These are phyloP conservation scores for Stagonosporopsis rhizophila DNA, from an alignment of 2,329 filamentous ascomycete genomes.

Conservation along the genomic window DNA sequence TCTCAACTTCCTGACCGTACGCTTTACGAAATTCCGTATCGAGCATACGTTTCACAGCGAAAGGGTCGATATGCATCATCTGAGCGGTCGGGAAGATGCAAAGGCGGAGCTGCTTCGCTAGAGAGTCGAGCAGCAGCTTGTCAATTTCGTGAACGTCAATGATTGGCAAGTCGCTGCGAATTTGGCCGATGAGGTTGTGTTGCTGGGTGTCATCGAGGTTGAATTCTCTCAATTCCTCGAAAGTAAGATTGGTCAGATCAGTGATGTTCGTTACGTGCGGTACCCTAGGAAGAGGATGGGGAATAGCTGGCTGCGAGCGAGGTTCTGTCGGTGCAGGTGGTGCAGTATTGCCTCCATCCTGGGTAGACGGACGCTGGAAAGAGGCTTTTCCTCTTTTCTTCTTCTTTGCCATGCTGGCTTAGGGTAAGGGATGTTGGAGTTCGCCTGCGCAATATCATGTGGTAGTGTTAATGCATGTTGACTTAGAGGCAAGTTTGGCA, in stretches of 20 bases:
- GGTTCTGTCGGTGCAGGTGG: background rate
- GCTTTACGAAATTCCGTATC: background rate
- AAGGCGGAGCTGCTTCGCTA: background rate
- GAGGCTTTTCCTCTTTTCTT: background rate
- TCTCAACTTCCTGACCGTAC: background rate
- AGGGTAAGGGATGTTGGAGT: background rate
- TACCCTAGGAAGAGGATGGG: background rate
- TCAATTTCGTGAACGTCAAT: background rate
- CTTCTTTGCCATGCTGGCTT: background rate
- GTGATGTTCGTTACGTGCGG: background rate
- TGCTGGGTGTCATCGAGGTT: background rate
- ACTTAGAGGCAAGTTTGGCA: too few species aligned
- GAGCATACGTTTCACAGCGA: background rate
- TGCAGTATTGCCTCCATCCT: background rate
- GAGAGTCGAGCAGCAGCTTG: background rate
- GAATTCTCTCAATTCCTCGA: background rate
- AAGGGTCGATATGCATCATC: background rate
- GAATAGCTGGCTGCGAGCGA: background rate
- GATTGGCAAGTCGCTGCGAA: background rate
- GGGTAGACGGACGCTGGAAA: background rate
- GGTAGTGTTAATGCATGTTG: too few species aligned
- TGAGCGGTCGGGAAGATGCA: background rate
- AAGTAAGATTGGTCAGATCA: background rate
- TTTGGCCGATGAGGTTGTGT: background rate
- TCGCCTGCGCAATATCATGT: background rate